A percentile compares a stretch with the other conserved stretches of the same genome.
phyloP scores from a whole-genome alignment of 345 rosid species.

The Pistacia integerrima region DNA sequence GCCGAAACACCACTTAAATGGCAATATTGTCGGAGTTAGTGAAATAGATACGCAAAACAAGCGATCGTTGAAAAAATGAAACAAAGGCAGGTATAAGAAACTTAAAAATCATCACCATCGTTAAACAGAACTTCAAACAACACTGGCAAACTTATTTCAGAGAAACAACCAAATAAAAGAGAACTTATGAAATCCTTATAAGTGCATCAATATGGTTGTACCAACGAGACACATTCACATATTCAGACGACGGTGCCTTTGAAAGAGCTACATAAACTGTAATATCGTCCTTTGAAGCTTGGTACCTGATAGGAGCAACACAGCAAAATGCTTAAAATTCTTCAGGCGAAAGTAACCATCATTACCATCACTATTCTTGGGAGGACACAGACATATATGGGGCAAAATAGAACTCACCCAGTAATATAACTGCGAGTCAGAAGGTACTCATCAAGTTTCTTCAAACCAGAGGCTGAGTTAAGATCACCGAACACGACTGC shows the following conservation, averaged over 20 bases:
- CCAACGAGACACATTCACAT: conserved; percentile 78
- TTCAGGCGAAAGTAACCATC: too few relatives aligned
- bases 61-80: background rate
- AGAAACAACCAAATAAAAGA: background rate
- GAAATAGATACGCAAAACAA: background rate
- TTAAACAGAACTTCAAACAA: too few relatives aligned
- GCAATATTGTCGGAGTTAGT: background rate
- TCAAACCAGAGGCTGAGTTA: conserved; percentile 63
- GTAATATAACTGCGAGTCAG: conserved; percentile 81
- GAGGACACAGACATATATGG: too few relatives aligned
- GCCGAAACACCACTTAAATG: conserved; percentile 70
- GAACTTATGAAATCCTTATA: conserved; percentile 88
- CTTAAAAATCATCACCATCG: background rate
- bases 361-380: too few relatives aligned
- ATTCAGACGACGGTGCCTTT: conserved; percentile 59
- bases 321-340: background rate
- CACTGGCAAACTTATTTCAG: too few relatives aligned
- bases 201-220: conserved; percentile 84
- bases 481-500: conserved; percentile 56
- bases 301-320: conserved; percentile 48
- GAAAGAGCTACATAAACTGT: conserved; percentile 58
- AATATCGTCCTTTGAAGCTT: conserved; percentile 91
- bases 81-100: background rate
- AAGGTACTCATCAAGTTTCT: conserved; percentile 81
- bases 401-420: conserved; percentile 45